Percentiles rank a stretch among this genome's conserved stretches.
Conservation (phyloP, 306 rosid genomes). For the Lupinus albus region DNA sequence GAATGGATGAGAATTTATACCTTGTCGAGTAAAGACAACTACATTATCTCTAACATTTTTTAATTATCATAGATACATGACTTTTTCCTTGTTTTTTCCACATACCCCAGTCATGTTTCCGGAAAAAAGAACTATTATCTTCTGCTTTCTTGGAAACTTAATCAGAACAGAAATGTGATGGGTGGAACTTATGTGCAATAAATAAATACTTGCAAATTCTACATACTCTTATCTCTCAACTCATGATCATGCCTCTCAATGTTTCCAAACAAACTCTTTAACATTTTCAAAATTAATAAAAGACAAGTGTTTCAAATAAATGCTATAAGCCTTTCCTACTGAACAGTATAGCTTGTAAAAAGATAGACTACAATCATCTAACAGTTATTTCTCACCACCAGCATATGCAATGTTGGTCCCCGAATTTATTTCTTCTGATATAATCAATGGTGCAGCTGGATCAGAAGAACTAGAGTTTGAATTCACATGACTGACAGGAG, state of each 20-base stretch:
- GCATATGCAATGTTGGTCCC: constrained; percentile 51
- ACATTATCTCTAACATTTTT: constrained; percentile 11
- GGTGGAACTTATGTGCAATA: constrained; percentile 27
- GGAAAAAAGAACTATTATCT: constrained; percentile 4
- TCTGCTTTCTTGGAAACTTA: constrained; percentile 31
- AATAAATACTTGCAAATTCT: constrained; percentile 1
- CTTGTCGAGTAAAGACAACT: constrained; percentile 33
- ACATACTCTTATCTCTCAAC: constrained; percentile 18
- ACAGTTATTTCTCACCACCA: constrained; percentile 55
- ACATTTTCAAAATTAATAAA: constrained; percentile 34
- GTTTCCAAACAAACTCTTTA: constrained; percentile 28
- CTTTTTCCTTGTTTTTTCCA: not conserved
- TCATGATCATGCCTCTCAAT: constrained; percentile 12
- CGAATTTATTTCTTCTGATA: constrained; percentile 81
- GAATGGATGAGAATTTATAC: constrained; percentile 37
- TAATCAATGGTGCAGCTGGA: constrained; percentile 58
- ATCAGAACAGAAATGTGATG: constrained; percentile 12
- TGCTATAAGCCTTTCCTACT: constrained; percentile 30
- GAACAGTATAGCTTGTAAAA: constrained; percentile 27
- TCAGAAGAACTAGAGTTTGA: constrained; percentile 81
- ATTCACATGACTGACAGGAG: constrained; percentile 72
- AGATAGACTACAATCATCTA: constrained; percentile 42
- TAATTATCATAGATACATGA: not conserved
- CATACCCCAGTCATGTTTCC: constrained; percentile 11
- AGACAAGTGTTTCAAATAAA: constrained; percentile 15